Conservation (phyloP, 495 filamentous ascomycete species). For the Penicillium atrosanguineum region DNA sequence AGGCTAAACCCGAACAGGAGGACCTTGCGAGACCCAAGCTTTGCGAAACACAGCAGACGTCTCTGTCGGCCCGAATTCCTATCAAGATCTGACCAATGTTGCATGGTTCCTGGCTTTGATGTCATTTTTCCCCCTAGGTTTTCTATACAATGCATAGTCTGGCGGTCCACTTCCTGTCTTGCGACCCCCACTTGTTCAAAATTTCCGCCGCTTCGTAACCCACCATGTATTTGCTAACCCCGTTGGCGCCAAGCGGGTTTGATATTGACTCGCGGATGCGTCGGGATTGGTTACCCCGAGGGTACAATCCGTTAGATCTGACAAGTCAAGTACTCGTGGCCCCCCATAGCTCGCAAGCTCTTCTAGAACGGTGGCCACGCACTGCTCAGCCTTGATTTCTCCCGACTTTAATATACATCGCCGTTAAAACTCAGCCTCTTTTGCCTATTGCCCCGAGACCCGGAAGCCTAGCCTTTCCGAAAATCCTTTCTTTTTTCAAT, state of each 20-base stretch:
- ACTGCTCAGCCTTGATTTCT: conserved; percentile 8
- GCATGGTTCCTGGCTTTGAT: conserved; percentile 8
- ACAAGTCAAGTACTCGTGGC: neutral
- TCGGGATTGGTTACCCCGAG: conserved; percentile 9
- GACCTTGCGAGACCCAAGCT: conserved; percentile 23
- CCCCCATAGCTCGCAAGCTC: conserved; percentile 3
- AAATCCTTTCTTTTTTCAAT: neutral
- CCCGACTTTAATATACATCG: neutral
- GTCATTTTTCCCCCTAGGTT: conserved; percentile 1
- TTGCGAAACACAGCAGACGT: neutral
- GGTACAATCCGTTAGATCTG: conserved; percentile 2
- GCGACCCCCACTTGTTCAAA: conserved; percentile 6
- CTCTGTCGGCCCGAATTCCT: conserved; percentile 18
- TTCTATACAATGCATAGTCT: neutral
- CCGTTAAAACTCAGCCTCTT: conserved; percentile 1
- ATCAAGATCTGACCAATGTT: conserved; percentile 10
- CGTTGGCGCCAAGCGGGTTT: neutral
- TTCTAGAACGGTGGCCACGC: conserved; percentile 5
- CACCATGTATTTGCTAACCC: neutral
- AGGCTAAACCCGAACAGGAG: conserved; percentile 27
- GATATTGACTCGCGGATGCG: neutral
- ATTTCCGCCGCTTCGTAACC: neutral
- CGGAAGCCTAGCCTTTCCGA: neutral
- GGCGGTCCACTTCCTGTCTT: neutral
- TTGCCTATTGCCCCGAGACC: neutral